phyloP scores from a whole-genome alignment of 352 stramenopile genomes.

The Phytopythium chamaehyphon region DNA sequence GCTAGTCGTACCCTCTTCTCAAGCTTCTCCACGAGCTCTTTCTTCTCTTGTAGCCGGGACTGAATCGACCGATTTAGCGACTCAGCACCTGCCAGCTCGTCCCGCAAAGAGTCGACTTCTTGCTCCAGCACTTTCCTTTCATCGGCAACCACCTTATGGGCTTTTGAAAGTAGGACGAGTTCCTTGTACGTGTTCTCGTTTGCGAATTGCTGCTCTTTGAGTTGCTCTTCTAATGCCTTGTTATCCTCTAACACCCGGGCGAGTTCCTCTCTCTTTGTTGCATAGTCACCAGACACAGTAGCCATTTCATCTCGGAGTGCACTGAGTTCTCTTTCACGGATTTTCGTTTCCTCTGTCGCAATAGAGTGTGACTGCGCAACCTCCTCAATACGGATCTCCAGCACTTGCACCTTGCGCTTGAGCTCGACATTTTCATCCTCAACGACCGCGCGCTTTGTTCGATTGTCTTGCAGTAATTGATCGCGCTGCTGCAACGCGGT shows the following conservation, averaged over 20 bases:
- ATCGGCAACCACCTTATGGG: slow-evolving; percentile 60
- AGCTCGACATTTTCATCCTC: slow-evolving; percentile 78
- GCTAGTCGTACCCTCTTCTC: slow-evolving; percentile 51
- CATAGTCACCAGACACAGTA: slow-evolving; percentile 64
- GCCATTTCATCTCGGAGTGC: slow-evolving; percentile 62
- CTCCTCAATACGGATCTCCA: slow-evolving; percentile 76
- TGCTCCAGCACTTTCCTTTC: slow-evolving; percentile 51
- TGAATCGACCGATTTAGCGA: slow-evolving; percentile 58
- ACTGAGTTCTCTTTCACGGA: slow-evolving; percentile 51
- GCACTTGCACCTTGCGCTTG: slow-evolving; percentile 69
- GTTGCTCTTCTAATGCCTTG: slow-evolving; percentile 50
- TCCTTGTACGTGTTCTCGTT: slow-evolving; percentile 77
- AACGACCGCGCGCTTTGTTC: slow-evolving; percentile 40
- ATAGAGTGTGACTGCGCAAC: slow-evolving; percentile 61
- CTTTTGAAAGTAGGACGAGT: slow-evolving; percentile 73
- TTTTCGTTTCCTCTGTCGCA: slow-evolving; percentile 49
- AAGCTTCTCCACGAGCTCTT: slow-evolving; percentile 51
- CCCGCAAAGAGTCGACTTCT: slow-evolving; percentile 40
- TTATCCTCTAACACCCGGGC: slow-evolving; percentile 43
- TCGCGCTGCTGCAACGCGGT: slow-evolving; percentile 62
- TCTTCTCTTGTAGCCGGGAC: slow-evolving; percentile 56
- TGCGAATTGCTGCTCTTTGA: slow-evolving; percentile 49
- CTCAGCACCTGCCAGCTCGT: slow-evolving; percentile 50
- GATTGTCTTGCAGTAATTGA: slow-evolving; percentile 61
- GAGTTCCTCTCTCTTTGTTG: slow-evolving; percentile 57